Conservation (phyloP, 768 basidiomycete genomes). For the Hygrophoropsis aurantiaca region DNA sequence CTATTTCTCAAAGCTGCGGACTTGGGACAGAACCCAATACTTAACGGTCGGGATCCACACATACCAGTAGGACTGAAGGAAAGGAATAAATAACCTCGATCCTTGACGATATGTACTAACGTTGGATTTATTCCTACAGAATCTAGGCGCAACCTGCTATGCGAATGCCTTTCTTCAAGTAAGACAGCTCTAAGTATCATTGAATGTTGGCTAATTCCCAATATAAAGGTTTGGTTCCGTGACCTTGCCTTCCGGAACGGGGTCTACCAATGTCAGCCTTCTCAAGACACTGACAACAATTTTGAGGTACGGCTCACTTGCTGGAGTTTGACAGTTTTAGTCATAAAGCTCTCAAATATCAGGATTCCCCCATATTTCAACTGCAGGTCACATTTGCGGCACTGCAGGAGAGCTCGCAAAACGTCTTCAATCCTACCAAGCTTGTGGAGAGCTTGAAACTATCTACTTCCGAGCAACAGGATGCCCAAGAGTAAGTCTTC, state of each 20-base stretch:
- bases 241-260: slow-evolving; percentile 78
- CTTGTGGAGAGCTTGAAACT: slow-evolving; percentile 85
- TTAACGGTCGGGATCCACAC: slow-evolving; percentile 47
- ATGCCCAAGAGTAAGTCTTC: slow-evolving; percentile 84
- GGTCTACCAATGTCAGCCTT: slow-evolving; percentile 75
- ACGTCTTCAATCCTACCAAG: slow-evolving; percentile 78
- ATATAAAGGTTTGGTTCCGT: slow-evolving; percentile 83
- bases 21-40: slow-evolving; percentile 55
- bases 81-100: slow-evolving; percentile 5
- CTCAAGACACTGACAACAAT: slow-evolving; percentile 43
- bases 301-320: slow-evolving; percentile 40
- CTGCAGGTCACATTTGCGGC: slow-evolving; percentile 83
- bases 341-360: background rate
- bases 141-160: slow-evolving; percentile 96
- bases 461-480: slow-evolving; percentile 86
- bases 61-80: slow-evolving; percentile 81
- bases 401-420: slow-evolving; percentile 69
- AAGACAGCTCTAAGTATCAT: slow-evolving; percentile 9
- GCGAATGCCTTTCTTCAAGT: slow-evolving; percentile 95
- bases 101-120: slow-evolving; percentile 3
- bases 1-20: slow-evolving; percentile 52
- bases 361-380: slow-evolving; percentile 81
- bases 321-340: background rate
- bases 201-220: slow-evolving; percentile 5
- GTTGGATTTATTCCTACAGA: slow-evolving; percentile 44